These are phyloP conservation scores for Ophiosphaerella narmari DNA, from an alignment of 2,329 filamentous ascomycete species.

Conservation along the genomic window DNA sequence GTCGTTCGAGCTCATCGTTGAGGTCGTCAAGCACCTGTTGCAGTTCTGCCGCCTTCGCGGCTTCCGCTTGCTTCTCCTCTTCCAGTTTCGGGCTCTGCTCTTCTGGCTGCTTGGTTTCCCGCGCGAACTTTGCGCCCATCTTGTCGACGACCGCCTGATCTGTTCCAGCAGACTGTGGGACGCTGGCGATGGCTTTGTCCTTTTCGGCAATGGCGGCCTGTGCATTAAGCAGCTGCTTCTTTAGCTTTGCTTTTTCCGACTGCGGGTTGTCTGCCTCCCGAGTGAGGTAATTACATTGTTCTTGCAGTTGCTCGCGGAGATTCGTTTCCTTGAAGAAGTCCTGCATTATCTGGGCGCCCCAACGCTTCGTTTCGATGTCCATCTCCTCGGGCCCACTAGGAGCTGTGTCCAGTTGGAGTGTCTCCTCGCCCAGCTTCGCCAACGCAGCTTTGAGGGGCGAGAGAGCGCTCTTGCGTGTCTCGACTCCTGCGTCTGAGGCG, in stretches of 20 bases:
- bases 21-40: constrained; percentile 43
- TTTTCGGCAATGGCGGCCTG: constrained; percentile 38
- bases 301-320: constrained; percentile 41
- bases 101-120: constrained; percentile 39
- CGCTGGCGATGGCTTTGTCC: constrained; percentile 33
- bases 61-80: constrained; percentile 40
- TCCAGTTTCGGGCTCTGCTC: constrained; percentile 37
- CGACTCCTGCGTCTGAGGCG: constrained; percentile 43
- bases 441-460: constrained; percentile 36
- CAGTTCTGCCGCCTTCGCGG: constrained; percentile 38
- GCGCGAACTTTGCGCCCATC: constrained; percentile 44
- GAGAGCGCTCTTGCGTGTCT: constrained; percentile 31
- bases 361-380: constrained; percentile 38
- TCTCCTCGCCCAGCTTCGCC: constrained; percentile 35
- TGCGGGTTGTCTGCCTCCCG: constrained; percentile 39
- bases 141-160: constrained; percentile 31
- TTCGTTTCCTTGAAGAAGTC: constrained; percentile 48
- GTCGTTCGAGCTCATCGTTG: constrained; percentile 41
- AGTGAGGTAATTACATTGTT: constrained; percentile 40
- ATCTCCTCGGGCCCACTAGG: constrained; percentile 36
- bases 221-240: constrained; percentile 37
- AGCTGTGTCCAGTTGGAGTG: constrained; percentile 37
- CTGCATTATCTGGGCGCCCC: constrained; percentile 44
- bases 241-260: constrained; percentile 36
- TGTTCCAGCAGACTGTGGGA: constrained; percentile 17